Evolutionary conservation across 129 eudicot species (phyloP).

Genomic region (Escallonia rubra): DNA sequence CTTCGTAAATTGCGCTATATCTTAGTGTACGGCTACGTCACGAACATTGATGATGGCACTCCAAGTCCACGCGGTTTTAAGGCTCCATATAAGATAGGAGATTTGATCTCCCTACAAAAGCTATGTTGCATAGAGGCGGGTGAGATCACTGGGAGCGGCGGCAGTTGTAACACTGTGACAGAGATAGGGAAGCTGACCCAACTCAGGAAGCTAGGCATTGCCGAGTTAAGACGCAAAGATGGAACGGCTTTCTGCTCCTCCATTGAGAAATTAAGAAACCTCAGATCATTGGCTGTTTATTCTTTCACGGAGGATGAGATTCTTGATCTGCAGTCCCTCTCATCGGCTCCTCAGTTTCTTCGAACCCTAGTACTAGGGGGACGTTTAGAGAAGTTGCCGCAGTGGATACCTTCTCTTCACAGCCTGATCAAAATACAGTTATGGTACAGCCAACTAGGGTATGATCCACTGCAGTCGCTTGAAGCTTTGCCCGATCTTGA

Average conservation of each 20-base stretch:
- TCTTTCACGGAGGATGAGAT: too few relatives aligned
- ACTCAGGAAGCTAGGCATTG: slow-evolving; percentile 12
- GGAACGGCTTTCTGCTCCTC: slow-evolving; percentile 8
- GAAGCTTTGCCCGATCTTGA: neutral
- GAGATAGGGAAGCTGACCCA: slow-evolving; percentile 12
- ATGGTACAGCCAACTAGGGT: too few relatives aligned
- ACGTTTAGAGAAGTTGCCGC: slow-evolving; percentile 7
- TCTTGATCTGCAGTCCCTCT: too few relatives aligned
- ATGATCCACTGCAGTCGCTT: neutral
- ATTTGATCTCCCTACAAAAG: slow-evolving; percentile 1
- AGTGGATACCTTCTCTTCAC: neutral
- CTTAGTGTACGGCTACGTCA: neutral
- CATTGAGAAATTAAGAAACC: neutral
- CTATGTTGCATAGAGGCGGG: slow-evolving; percentile 4
- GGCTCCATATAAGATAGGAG: neutral
- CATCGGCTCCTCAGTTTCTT: too few relatives aligned
- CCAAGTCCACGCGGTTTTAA: neutral
- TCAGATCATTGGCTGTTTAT: too few relatives aligned
- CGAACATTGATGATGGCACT: neutral
- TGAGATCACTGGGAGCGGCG: too few relatives aligned
- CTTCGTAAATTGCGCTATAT: too few relatives aligned
- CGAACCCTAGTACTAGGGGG: neutral
- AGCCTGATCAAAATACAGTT: too few relatives aligned
- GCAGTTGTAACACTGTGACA: neutral
- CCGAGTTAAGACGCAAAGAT: neutral